Percentiles rank a stretch among this genome's conserved stretches.
phyloP scores from a whole-genome alignment of 2,329 filamentous ascomycete species.

The Apiospora malaysiana region DNA sequence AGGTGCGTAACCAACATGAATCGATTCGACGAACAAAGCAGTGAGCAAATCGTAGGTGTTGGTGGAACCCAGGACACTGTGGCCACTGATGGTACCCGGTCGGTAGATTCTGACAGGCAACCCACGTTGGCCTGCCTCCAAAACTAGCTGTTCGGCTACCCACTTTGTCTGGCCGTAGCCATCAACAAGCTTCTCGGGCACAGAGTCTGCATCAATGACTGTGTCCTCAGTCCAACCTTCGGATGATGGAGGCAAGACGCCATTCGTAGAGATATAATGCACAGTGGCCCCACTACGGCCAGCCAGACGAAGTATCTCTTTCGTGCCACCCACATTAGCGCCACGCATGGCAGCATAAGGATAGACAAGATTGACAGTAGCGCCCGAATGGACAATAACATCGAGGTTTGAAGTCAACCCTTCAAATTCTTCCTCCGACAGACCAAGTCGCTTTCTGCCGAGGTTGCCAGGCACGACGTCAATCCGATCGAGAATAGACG shows the following conservation, averaged over 20 bases:
- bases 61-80: constrained; percentile 75
- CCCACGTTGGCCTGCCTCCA: constrained; percentile 71
- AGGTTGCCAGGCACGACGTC: constrained; percentile 78
- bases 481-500: constrained; percentile 78
- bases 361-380: constrained; percentile 81
- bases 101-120: constrained; percentile 75
- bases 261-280: constrained; percentile 82
- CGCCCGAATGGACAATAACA: constrained; percentile 78
- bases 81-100: constrained; percentile 79
- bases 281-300: constrained; percentile 71
- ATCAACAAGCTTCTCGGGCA: constrained; percentile 71
- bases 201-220: constrained; percentile 70
- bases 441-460: constrained; percentile 70
- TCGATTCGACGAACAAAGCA: constrained; percentile 77
- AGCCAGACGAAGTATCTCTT: constrained; percentile 75
- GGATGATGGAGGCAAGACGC: constrained; percentile 73
- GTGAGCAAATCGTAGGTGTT: constrained; percentile 82
- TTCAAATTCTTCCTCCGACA: constrained; percentile 69
- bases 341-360: constrained; percentile 77
- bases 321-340: constrained; percentile 80
- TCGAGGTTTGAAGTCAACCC: constrained; percentile 69
- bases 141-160: constrained; percentile 78
- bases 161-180: constrained; percentile 84
- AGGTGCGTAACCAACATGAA: constrained; percentile 73
- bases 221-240: constrained; percentile 75